Evolutionary conservation across 805 yeast species (phyloP), one percentile per base, ranked within the genome.

Genomic region (Blastobotrys terrestris): DNA sequence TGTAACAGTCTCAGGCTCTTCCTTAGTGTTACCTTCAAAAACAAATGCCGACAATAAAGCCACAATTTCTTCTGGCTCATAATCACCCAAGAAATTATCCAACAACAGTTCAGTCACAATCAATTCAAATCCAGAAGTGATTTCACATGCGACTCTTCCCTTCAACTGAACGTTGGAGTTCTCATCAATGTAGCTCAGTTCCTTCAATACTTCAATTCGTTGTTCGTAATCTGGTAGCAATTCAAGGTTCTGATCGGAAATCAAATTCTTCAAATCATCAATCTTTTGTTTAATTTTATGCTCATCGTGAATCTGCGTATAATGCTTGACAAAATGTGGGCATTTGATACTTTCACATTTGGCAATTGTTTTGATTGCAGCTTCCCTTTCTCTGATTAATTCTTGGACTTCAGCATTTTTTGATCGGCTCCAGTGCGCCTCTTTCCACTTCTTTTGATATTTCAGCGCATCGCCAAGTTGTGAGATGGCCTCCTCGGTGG

Each of bases 51-150:
- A 89, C 31, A 94, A 70, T 48, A 94, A 73, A 0, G 98, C 98
- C n/a, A 91, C 97, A 56, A 94, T 90, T 68, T 94, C 99, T 63
- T 90, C 97, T 0, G 97, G 90, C 57, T 91, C 95, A 65, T 87
- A 91, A 53, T 89, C 95, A 31, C 92, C 96, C 56, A 94, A 72
- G 72, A 92, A 90, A 69, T 94, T 94, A 63, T 92, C 96, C 60
- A 94, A 75, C 15, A 94, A 80, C 51, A 94, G 75, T 67, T 94
- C 99, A 0, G 99, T 92, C 8, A 94, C 67, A 2, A 86, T 84
- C 52, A 91, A 74, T 68, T 94, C 99, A 80, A 91, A 89, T 0
- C 98, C 98, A 21, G 89, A 59, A 46, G 67, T 58, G 54, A 70
- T 64, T 62, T 94, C 99, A 72, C 96, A 94, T 0, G 95, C 96